phyloP scores from a whole-genome alignment of 2,329 filamentous ascomycete species.

The Trichoderma sp. region DNA sequence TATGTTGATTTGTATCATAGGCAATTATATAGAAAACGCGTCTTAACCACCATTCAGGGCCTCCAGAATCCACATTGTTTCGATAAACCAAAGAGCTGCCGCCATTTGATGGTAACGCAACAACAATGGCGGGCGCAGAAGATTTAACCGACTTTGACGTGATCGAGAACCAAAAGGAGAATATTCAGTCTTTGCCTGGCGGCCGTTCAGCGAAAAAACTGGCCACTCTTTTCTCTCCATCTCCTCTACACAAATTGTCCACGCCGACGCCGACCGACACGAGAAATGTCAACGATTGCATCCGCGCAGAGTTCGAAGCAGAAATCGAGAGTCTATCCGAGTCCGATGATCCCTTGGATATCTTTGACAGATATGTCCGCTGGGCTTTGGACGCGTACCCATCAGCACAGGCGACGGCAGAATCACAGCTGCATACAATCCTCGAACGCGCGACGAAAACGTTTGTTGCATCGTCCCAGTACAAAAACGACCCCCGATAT shows the following conservation, averaged over 20 bases:
- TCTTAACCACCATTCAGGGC: background rate
- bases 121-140: conserved; percentile 52
- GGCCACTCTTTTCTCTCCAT: conserved; percentile 75
- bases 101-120: conserved; percentile 34
- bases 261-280: conserved; percentile 72
- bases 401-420: conserved; percentile 84
- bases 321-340: conserved; percentile 79
- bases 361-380: conserved; percentile 94
- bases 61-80: background rate
- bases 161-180: conserved; percentile 96
- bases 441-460: conserved; percentile 91
- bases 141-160: conserved; percentile 78
- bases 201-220: conserved; percentile 87
- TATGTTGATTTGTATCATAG: background rate
- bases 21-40: background rate
- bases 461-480: conserved; percentile 81
- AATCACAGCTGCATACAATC: conserved; percentile 85
- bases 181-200: conserved; percentile 89
- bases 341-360: conserved; percentile 90
- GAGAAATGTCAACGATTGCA: conserved; percentile 74
- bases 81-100: conserved; percentile 7
- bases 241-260: conserved; percentile 57
- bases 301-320: conserved; percentile 80
- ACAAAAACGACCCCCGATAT: conserved; percentile 94
- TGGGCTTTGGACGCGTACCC: conserved; percentile 97